These are phyloP conservation scores for Stylosanthes scabra DNA, from an alignment of 331 rosid species.

Conservation along the genomic window DNA sequence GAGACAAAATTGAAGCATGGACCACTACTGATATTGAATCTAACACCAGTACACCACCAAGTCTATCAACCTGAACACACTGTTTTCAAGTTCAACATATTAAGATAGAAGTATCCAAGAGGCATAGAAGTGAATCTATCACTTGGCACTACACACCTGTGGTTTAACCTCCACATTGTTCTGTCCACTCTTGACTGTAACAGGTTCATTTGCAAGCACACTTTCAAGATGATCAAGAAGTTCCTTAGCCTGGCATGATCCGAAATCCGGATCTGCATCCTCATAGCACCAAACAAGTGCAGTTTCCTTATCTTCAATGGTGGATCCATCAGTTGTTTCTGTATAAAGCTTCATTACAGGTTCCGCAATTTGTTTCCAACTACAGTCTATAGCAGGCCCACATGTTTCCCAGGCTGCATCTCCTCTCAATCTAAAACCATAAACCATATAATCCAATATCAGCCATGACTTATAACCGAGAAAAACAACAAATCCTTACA, in stretches of 20 bases:
- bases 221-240: slow-evolving; percentile 84
- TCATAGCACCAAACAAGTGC: slow-evolving; percentile 72
- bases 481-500: not conserved
- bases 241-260: slow-evolving; percentile 86
- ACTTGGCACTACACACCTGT: slow-evolving; percentile 54
- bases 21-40: not conserved
- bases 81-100: too few species aligned
- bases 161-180: slow-evolving; percentile 75
- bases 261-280: slow-evolving; percentile 86
- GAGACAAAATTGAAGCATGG: not conserved
- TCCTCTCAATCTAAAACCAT: slow-evolving; percentile 51
- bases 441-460: slow-evolving; percentile 23
- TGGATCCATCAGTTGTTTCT: slow-evolving; percentile 83
- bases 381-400: slow-evolving; percentile 53
- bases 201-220: slow-evolving; percentile 85
- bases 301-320: slow-evolving; percentile 77
- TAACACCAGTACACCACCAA: not conserved
- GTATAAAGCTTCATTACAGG: slow-evolving; percentile 85
- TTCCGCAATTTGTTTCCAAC: slow-evolving; percentile 79
- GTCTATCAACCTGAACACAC: not conserved
- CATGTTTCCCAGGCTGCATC: slow-evolving; percentile 73
- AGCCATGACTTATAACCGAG: not conserved
- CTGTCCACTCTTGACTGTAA: slow-evolving; percentile 73
- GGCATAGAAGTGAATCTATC: not conserved
- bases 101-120: not conserved